These are phyloP conservation scores for Taphrina confusa DNA, from an alignment of 1,139 yeast genomes.

Conservation along the genomic window DNA sequence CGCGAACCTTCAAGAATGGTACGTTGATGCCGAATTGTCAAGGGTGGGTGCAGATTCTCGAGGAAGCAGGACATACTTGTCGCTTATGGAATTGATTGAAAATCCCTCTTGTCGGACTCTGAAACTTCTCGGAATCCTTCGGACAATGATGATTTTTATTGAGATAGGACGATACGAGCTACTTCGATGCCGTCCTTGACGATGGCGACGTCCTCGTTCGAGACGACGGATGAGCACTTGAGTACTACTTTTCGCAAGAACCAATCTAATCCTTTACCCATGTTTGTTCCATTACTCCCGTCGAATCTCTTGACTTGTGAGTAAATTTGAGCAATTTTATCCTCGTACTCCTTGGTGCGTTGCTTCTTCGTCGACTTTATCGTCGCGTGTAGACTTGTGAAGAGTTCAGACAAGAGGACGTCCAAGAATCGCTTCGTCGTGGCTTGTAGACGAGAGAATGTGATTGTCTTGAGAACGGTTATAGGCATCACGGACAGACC, in stretches of 20 bases:
- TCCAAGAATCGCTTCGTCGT: conserved; percentile 69
- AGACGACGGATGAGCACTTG: conserved; percentile 49
- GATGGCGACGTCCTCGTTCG: conserved; percentile 59
- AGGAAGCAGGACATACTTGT: conserved; percentile 2
- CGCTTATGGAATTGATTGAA: neutral
- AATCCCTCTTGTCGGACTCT: no score
- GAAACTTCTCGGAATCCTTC: no score
- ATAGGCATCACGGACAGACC: conserved; percentile 42
- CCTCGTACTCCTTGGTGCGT: conserved; percentile 52
- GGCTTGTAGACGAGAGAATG: conserved; percentile 64
- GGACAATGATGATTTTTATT: no score
- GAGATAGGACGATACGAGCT: conserved; percentile 24
- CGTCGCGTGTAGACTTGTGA: conserved; percentile 49
- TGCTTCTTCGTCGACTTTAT: conserved; percentile 25
- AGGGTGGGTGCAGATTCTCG: neutral
- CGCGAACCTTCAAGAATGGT: neutral
- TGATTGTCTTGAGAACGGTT: conserved; percentile 57
- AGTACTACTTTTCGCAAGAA: conserved; percentile 54
- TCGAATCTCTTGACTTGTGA: conserved; percentile 53
- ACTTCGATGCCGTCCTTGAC: conserved; percentile 67
- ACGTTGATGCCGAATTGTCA: neutral
- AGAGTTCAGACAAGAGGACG: conserved; percentile 65
- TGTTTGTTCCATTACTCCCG: conserved; percentile 53
- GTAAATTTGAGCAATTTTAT: conserved; percentile 57
- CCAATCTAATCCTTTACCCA: conserved; percentile 72